Base-by-base conservation (phyloP, 306 rosid genomes). In the Rosa lucieae region DNA sequence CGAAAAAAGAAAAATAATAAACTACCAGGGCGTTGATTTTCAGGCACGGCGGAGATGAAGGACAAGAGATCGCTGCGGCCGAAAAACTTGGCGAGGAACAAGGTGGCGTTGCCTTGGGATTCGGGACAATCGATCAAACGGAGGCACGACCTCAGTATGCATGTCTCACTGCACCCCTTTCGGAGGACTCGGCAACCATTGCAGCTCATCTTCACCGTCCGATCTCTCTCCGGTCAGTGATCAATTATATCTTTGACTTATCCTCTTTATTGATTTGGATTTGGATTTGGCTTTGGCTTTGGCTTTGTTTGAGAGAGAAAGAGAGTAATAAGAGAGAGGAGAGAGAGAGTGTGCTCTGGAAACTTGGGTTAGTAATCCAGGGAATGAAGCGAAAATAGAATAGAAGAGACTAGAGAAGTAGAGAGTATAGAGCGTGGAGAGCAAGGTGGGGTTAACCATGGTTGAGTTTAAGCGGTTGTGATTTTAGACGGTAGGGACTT, bases 111-210 rank as follows among this genome's bases (percentile, higher is more conserved):
- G 68, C 85, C 92, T 61, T 92, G 97, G 4, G 92, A 80, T 37
- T 86, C 84, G 2, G 97, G 90, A 9, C 89, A 74, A 0, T 87
- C 82, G 56, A 90, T 92, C 92, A 91, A 85, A n/a, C 70, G 86
- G 51, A 92, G 85, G 82, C 88, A 85, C 4, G 91, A 51, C 82
- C 91, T 82, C 15, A 92, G 86, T 21, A 82, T 37, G 75, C 97
- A 92, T 1, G 69, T 40, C 29, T 88, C 91, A 49, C 91, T 78
- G 86, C 97, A 92, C 0, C 94, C 92, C 67, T 92, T 92, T 5
- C 97, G 81, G 6, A 92, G 90, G 1, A 85, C 92, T 67, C 97
- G 82, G 84, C 97, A 92, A 14, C 94, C 94, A 80, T 81, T 92
- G 92, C 97, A 92, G 79, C 97, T 90, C 97, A 92, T 91, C 63